Evolutionary conservation across 352 stramenopile species (phyloP).

Genomic region (Phytopythium montanum): DNA sequence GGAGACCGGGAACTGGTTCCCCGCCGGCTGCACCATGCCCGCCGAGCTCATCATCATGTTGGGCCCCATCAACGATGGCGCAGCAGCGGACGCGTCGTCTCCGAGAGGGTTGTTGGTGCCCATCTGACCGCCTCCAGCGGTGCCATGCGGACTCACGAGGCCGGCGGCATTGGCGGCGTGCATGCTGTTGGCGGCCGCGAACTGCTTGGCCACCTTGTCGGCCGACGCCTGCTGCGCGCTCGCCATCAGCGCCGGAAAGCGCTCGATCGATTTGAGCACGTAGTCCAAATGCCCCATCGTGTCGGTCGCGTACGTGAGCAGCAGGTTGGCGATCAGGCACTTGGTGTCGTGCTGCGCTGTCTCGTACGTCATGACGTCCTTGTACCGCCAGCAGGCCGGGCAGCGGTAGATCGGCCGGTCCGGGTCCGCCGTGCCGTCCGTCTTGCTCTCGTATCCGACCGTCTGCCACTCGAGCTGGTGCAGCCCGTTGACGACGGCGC

Average conservation of each 20-base stretch:
- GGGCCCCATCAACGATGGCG: slow-evolving; percentile 44
- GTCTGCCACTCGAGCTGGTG: slow-evolving; percentile 82
- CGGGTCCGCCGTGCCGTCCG: slow-evolving; percentile 57
- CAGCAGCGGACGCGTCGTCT: slow-evolving; percentile 27
- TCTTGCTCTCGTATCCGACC: slow-evolving; percentile 76
- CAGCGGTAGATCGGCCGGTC: slow-evolving; percentile 82
- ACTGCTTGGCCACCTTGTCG: slow-evolving; percentile 45
- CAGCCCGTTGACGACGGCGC: slow-evolving; percentile 65
- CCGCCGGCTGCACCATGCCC: slow-evolving; percentile 29
- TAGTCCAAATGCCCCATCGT: slow-evolving; percentile 76
- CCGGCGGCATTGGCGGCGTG: slow-evolving; percentile 11
- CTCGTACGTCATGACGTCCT: slow-evolving; percentile 83
- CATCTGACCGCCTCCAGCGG: slow-evolving; percentile 12
- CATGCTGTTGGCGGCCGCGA: slow-evolving; percentile 12
- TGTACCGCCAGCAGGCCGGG: slow-evolving; percentile 80
- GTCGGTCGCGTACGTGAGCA: slow-evolving; percentile 77
- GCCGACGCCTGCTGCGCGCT: slow-evolving; percentile 34
- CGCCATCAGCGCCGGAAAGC: slow-evolving; percentile 59
- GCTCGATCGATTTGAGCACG: slow-evolving; percentile 75
- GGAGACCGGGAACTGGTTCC: slow-evolving; percentile 58
- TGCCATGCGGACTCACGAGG: slow-evolving; percentile 45
- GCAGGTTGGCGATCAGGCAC: slow-evolving; percentile 78
- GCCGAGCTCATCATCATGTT: slow-evolving; percentile 70
- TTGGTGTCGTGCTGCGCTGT: slow-evolving; percentile 80
- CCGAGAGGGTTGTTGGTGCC: slow-evolving; percentile 21